Conservation (phyloP, 2,329 filamentous ascomycete species). For the Fusarium mangiferae region DNA sequence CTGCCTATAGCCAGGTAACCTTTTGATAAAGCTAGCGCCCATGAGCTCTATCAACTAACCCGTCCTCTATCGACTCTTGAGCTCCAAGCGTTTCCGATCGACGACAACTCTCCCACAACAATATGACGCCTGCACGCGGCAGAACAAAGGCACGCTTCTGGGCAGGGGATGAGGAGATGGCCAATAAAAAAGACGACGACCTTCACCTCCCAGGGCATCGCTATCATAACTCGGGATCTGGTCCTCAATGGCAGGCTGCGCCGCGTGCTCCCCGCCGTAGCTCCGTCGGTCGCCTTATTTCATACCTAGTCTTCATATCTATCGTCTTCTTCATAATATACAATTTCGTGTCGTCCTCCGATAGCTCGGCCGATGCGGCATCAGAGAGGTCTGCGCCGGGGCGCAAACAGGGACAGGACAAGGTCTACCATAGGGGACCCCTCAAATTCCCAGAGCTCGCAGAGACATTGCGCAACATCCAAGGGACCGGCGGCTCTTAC, state of each 20-base stretch:
- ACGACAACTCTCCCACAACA: slow-evolving; percentile 31
- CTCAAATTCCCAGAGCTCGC: slow-evolving; percentile 76
- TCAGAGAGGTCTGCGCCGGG: slow-evolving; percentile 7
- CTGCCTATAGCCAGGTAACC: slow-evolving; percentile 7
- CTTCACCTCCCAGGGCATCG: slow-evolving; percentile 45
- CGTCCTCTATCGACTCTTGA: slow-evolving; percentile 4
- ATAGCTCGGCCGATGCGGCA: slow-evolving; percentile 7
- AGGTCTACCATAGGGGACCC: slow-evolving; percentile 71
- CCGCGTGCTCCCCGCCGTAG: slow-evolving; percentile 61
- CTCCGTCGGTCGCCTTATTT: slow-evolving; percentile 62
- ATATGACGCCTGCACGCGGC: slow-evolving; percentile 52
- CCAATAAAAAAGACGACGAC: slow-evolving; percentile 69
- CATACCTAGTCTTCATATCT: slow-evolving; percentile 64
- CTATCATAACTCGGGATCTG: slow-evolving; percentile 43
- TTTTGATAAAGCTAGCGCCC: slow-evolving; percentile 21
- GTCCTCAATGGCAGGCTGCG: slow-evolving; percentile 52
- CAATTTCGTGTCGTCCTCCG: slow-evolving; percentile 48
- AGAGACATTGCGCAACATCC: slow-evolving; percentile 68
- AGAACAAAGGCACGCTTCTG: slow-evolving; percentile 54
- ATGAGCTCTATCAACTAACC: slow-evolving; percentile 21
- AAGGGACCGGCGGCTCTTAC: slow-evolving; percentile 62
- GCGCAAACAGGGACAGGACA: slow-evolving; percentile 43
- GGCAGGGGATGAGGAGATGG: slow-evolving; percentile 64
- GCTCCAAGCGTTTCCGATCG: background rate
- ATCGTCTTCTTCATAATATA: slow-evolving; percentile 63